Conservation (phyloP, 805 yeast species). For the Ogataea allantospora region DNA sequence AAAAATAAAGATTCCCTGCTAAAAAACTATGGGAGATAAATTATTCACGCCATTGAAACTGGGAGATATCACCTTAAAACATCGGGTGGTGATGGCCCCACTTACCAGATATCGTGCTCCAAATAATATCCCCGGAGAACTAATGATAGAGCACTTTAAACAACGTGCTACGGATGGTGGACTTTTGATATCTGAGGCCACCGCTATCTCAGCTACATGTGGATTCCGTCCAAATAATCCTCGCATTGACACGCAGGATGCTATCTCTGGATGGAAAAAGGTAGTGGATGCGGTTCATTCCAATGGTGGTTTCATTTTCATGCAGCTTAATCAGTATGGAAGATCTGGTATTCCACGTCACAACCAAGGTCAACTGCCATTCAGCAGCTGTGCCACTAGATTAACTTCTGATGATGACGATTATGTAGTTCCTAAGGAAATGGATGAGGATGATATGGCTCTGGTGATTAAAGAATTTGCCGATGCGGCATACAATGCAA, state of each 20-base stretch:
- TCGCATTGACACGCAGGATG: conserved; percentile 25
- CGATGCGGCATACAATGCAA: conserved; percentile 32
- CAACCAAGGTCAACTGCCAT: conserved; percentile 12
- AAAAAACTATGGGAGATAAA: conserved; percentile 5
- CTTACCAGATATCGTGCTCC: conserved; percentile 43
- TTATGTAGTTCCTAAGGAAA: conserved; percentile 23
- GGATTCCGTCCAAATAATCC: conserved; percentile 23
- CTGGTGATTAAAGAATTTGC: conserved; percentile 30
- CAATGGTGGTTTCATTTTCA: conserved; percentile 36
- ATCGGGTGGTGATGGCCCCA: conserved; percentile 47
- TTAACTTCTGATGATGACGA: conserved; percentile 11
- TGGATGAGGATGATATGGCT: conserved; percentile 37
- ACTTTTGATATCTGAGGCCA: conserved; percentile 35
- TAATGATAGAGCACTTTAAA: conserved; percentile 31
- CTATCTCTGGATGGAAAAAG: conserved; percentile 37
- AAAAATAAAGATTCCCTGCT: neutral
- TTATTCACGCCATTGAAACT: conserved; percentile 40
- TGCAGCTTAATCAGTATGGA: conserved; percentile 50
- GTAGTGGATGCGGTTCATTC: conserved; percentile 46
- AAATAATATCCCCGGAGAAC: conserved; percentile 31
- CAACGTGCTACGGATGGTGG: conserved; percentile 36
- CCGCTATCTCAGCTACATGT: conserved; percentile 29
- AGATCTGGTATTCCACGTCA: conserved; percentile 32
- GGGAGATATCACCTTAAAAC: conserved; percentile 34
- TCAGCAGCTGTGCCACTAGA: conserved; percentile 13